phyloP scores from a whole-genome alignment of 495 filamentous ascomycete species.

The Aspergillus kassunensis region DNA sequence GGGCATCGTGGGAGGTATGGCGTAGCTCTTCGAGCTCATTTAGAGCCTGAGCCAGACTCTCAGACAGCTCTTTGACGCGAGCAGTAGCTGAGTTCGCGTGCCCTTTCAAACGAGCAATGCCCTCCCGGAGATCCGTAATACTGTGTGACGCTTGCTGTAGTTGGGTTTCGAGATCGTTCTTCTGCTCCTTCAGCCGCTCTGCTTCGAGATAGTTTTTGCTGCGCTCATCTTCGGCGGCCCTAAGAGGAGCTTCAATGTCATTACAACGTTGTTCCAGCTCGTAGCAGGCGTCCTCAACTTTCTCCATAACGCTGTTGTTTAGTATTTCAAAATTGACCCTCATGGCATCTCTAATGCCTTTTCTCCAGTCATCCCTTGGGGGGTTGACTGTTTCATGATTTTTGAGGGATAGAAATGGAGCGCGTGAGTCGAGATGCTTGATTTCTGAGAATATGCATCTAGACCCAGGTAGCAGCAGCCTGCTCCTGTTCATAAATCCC shows the following conservation, averaged over 20 bases:
- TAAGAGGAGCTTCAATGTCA: slow-evolving; percentile 46
- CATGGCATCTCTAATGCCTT: slow-evolving; percentile 32
- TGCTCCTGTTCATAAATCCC: slow-evolving; percentile 17
- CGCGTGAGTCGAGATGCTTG: slow-evolving; percentile 13
- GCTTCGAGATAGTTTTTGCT: slow-evolving; percentile 28
- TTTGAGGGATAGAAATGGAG: slow-evolving; percentile 8
- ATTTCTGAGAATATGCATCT: slow-evolving; percentile 21
- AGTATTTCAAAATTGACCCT: slow-evolving; percentile 30
- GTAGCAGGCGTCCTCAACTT: slow-evolving; percentile 47
- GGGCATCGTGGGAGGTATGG: slow-evolving; percentile 18
- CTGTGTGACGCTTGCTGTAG: slow-evolving; percentile 20
- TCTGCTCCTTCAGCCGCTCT: slow-evolving; percentile 24
- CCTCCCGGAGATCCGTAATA: slow-evolving; percentile 24
- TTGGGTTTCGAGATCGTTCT: slow-evolving; percentile 25
- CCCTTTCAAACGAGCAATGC: slow-evolving; percentile 27
- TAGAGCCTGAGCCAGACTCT: slow-evolving; percentile 20
- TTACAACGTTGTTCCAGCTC: slow-evolving; percentile 54
- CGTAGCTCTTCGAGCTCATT: slow-evolving; percentile 29
- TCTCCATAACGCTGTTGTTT: slow-evolving; percentile 41
- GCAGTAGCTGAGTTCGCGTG: slow-evolving; percentile 24
- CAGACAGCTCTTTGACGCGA: slow-evolving; percentile 27
- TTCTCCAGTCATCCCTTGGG: slow-evolving; percentile 43
- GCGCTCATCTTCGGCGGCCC: slow-evolving; percentile 40
- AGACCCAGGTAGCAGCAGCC: slow-evolving; percentile 1
- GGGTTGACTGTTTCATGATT: slow-evolving; percentile 6